Base-by-base conservation (phyloP, 2,329 filamentous ascomycete species). In the Dactylonectria estremocensis region DNA sequence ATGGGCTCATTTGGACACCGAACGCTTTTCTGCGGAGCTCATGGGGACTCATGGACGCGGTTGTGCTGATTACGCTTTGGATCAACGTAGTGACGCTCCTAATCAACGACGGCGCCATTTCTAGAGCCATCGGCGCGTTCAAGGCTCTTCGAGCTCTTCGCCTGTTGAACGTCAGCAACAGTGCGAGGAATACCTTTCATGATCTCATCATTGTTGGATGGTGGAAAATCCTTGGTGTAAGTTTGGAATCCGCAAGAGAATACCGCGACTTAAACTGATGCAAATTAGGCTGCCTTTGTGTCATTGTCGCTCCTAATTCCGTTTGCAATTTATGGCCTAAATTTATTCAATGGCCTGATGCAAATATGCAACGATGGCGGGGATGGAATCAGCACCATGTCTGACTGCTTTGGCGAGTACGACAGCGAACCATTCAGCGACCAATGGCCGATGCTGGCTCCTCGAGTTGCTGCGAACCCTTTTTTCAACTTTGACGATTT, bases 1-100 rank as follows among this genome's bases (percentile, higher is more conserved):
- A 99, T 82, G 96, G 96, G 8, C 93, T 97, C 75, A 93, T 98
- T 79, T 98, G 94, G 90, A 98, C 96, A 0, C 96, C 96, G 0
- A 98, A 99, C 81, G 97, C 97, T 3, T 99, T 97, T 78, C 94
- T 98, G 79, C 91, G 96, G 75, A 95, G 95, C 77, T 95, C 95
- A 0, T 99, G 96, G 96, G 97, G 96, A 7, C 91, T 97, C 69
- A 98, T 99, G 71, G 96, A 99, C 77, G 94, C 92, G 0, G 82
- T 98, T 50, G 96, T 99, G 72, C 85, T 99, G 59, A 84, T 97
- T 63, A 98, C 96, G 0, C 88, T 99, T 9, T 98, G 96, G 95
- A 92, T 98, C 78, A 98, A 97, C 76, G 94, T 99, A 56, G 85
- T 91, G 53, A 96, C 95, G 0, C 90, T 95, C 1, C 86, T 99